Evolutionary conservation across 73 alveolate genomes (phyloP), one percentile per base, ranked within the genome.

Genomic region (Paramecium pentaurelia): DNA sequence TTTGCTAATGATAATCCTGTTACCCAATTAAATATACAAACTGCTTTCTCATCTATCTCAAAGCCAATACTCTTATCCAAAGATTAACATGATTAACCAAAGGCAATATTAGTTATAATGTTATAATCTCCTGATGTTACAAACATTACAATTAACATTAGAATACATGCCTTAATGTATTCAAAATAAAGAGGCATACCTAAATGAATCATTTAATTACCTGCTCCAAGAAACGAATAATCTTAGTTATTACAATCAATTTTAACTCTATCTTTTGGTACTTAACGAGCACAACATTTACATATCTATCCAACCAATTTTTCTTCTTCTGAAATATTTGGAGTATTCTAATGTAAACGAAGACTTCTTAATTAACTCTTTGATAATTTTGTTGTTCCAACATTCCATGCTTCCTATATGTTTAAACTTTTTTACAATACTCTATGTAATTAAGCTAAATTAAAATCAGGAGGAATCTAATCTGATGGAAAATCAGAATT

Each of bases 61-160:
- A 38, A 4, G 3, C 64, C 84, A 7, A 27, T 11, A 27, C 84
- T 34, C 30, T 80, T 44, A 42, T 80, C 91, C 6, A 80, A 25
- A 0, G 12, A 10, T 44, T 49, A 27, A 80, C 91, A 80, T 2
- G 47, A 34, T 20, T 27, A 80, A 32, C 91, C 91, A 20, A 32
- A 80, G 12, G 75, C 75, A 10, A 45, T 32, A 20, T 80, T 80
- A 9, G 91, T 80, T 6, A 80, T 80, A 3, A 80, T 49, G 30
- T 80, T 80, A 18, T 80, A 80, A 80, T 80, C 91, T 18, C 91
- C 91, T 27, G 91, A 80, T 6, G 91, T 80, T 20, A 80, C 91
- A 80, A 80, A 80, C 51, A 80, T 44, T 16, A 80, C 73, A 12
- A 80, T 27, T 32, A 80, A 12, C 71, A 80, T 80, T 25, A 49